phyloP scores from a whole-genome alignment of 352 stramenopile species.

The Phytophthora fragariae region DNA sequence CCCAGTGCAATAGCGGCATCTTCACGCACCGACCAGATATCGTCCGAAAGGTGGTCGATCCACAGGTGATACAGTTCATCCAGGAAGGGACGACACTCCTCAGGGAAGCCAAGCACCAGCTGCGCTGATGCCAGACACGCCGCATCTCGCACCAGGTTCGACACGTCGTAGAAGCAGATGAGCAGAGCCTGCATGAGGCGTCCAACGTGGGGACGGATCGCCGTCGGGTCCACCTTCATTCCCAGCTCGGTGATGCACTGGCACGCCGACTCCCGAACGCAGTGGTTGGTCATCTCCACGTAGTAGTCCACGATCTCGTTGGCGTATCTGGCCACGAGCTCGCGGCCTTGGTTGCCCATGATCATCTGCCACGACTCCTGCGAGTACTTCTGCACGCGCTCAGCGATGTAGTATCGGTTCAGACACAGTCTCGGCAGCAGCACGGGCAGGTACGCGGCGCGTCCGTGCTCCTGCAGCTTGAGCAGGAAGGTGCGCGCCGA shows the following conservation, averaged over 20 bases:
- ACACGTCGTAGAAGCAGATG: conserved; percentile 97
- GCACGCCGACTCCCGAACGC: conserved; percentile 95
- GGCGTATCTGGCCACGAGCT: conserved; percentile 89
- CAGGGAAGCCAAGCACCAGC: conserved; percentile 82
- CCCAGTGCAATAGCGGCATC: conserved; percentile 95
- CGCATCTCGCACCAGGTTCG: conserved; percentile 96
- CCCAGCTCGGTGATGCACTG: conserved; percentile 96
- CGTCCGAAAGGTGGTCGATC: conserved; percentile 96
- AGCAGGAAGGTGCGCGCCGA: conserved; percentile 89
- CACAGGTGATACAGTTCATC: conserved; percentile 90
- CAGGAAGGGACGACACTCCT: conserved; percentile 90
- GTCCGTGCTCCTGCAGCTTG: conserved; percentile 69
- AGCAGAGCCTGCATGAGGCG: conserved; percentile 88
- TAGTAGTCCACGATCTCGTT: conserved; percentile 95
- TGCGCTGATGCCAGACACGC: conserved; percentile 92
- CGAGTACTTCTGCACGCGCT: conserved; percentile 96
- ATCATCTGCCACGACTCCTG: conserved; percentile 96
- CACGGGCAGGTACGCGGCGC: conserved; percentile 69
- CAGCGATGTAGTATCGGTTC: conserved; percentile 97
- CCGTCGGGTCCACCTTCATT: conserved; percentile 83
- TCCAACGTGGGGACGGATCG: conserved; percentile 74
- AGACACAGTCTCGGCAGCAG: conserved; percentile 96
- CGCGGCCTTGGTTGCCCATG: conserved; percentile 83
- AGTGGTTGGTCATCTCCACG: conserved; percentile 96
- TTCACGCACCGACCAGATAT: conserved; percentile 98